phyloP scores from a whole-genome alignment of 331 rosid species.

The Ulmus americana region DNA sequence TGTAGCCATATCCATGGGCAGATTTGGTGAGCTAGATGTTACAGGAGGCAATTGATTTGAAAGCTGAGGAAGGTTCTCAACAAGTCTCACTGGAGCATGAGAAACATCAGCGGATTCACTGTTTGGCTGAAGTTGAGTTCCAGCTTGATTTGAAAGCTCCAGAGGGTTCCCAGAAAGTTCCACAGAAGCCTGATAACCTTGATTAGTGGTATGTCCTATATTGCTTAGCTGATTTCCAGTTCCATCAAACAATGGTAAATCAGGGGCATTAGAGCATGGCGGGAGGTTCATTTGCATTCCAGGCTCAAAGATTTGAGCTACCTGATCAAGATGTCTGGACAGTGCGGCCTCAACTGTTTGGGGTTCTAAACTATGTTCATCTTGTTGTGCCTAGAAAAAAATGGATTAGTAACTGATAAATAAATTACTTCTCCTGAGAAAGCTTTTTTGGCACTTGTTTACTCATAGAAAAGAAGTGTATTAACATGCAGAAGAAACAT shows the following conservation, averaged over 20 bases:
- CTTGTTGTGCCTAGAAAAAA: constrained; percentile 24
- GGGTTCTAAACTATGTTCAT: constrained; percentile 17
- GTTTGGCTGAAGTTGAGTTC: constrained; percentile 30
- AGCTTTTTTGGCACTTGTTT: not conserved
- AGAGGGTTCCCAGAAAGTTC: constrained; percentile 23
- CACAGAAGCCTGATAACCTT: constrained; percentile 21
- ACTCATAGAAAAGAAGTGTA: not conserved
- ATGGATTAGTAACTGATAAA: not conserved
- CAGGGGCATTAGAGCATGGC: constrained; percentile 20
- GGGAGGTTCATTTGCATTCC: constrained; percentile 22
- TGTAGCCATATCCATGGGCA: constrained; percentile 17
- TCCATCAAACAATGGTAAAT: constrained; percentile 29
- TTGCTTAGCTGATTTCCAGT: constrained; percentile 32
- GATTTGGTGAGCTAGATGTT: constrained; percentile 24
- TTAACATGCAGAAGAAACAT: not conserved
- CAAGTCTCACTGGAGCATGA: constrained; percentile 19
- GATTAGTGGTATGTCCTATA: constrained; percentile 26
- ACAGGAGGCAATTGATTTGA: constrained; percentile 21
- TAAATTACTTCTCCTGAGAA: not conserved
- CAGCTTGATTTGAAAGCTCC: constrained; percentile 25
- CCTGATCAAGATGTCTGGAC: constrained; percentile 22
- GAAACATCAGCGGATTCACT: constrained; percentile 26
- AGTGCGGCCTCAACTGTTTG: constrained; percentile 20
- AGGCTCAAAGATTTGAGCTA: constrained; percentile 30
- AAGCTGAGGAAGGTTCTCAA: constrained; percentile 18